These are phyloP conservation scores for Saccharata proteae DNA, from an alignment of 2,329 filamentous ascomycete species.

Conservation along the genomic window DNA sequence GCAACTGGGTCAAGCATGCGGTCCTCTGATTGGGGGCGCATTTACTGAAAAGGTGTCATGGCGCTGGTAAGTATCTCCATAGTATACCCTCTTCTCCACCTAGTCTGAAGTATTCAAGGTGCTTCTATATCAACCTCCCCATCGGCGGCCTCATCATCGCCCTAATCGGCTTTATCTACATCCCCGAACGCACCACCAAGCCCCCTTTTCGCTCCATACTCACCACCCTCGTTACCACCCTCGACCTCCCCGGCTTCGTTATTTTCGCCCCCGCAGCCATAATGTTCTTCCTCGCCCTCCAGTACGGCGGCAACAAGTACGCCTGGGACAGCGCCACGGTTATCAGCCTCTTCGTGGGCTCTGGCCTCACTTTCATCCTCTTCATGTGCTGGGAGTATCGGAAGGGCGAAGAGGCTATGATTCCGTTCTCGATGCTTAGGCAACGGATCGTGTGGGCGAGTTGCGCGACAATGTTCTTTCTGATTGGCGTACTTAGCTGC, in stretches of 20 bases:
- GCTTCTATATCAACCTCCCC: conserved; percentile 31
- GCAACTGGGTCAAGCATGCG: conserved; percentile 25
- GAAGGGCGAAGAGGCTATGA: conserved; percentile 25
- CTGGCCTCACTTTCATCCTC: conserved; percentile 15
- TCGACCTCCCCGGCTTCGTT: conserved; percentile 25
- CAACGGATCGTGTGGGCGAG: conserved; percentile 20
- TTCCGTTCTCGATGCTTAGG: conserved; percentile 23
- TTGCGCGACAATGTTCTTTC: conserved; percentile 12
- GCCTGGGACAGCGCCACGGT: conserved; percentile 22
- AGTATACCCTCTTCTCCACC: not conserved
- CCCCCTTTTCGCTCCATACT: conserved; percentile 13
- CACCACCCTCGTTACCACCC: conserved; percentile 16
- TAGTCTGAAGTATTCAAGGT: no score
- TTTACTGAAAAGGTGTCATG: conserved; percentile 28
- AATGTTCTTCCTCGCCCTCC: conserved; percentile 27
- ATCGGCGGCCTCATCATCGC: conserved; percentile 22
- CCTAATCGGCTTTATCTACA: conserved; percentile 20
- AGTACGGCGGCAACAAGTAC: conserved; percentile 23
- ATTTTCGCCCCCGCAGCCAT: conserved; percentile 22
- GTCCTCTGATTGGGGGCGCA: conserved; percentile 31
- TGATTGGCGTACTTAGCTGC: conserved; percentile 14
- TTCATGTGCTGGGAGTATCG: conserved; percentile 26
- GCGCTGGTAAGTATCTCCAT: conserved; percentile 28
- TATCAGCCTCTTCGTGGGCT: conserved; percentile 24
- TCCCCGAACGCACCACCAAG: conserved; percentile 13